These are phyloP conservation scores for Phoma sp. DNA, from an alignment of 2,329 filamentous ascomycete genomes.

Conservation along the genomic window DNA sequence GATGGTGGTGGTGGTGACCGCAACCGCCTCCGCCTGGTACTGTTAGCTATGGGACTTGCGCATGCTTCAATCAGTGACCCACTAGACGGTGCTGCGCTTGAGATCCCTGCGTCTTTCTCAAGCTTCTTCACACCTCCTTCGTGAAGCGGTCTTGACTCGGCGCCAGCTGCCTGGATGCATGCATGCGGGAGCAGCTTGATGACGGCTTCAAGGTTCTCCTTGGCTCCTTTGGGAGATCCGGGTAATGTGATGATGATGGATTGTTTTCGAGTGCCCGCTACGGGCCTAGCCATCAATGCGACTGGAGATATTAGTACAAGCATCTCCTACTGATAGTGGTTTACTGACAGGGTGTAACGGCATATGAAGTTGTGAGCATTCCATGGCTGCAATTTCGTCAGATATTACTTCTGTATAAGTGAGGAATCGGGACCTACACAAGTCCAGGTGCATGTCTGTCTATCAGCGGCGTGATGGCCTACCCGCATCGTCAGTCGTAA, in stretches of 20 bases:
- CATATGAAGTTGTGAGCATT: conserved; percentile 85
- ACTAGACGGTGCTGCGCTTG: conserved; percentile 28
- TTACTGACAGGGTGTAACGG: conserved; percentile 84
- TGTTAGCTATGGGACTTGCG: neutral
- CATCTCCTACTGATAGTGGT: neutral
- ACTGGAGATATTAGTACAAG: conserved; percentile 61
- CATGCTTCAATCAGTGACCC: neutral
- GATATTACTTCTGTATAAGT: neutral
- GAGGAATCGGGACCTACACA: conserved; percentile 59
- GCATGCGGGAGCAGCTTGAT: conserved; percentile 93
- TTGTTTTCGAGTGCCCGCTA: conserved; percentile 83
- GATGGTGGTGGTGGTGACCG: conserved; percentile 51
- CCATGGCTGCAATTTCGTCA: conserved; percentile 66
- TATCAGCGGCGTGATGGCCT: conserved; percentile 80
- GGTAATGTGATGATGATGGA: conserved; percentile 88
- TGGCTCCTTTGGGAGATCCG: conserved; percentile 92
- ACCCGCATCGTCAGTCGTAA: conserved; percentile 15
- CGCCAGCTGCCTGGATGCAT: conserved; percentile 85
- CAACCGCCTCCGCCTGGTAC: conserved; percentile 29
- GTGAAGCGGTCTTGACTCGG: conserved; percentile 80
- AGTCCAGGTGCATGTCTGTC: conserved; percentile 87
- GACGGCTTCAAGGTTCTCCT: conserved; percentile 88
- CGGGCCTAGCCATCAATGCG: conserved; percentile 93
- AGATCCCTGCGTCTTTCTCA: conserved; percentile 76
- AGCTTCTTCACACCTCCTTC: conserved; percentile 81